Conservation (phyloP, 805 yeast species). For the Teunomyces kruisii region DNA sequence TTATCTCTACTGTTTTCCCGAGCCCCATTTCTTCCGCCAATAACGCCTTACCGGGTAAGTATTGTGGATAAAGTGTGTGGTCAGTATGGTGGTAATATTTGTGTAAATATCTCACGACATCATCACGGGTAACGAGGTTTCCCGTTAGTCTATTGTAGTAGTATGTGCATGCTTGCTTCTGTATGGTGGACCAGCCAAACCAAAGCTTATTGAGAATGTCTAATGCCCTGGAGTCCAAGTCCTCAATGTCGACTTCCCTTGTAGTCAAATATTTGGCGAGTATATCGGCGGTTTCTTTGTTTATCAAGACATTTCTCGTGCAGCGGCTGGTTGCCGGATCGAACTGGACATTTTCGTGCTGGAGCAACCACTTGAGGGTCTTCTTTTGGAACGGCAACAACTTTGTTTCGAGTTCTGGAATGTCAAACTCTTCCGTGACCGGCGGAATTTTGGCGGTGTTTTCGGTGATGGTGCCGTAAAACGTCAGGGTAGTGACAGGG, state of each 20-base stretch:
- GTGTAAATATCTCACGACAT: constrained; percentile 17
- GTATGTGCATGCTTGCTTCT: constrained; percentile 10
- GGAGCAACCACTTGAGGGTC: constrained; percentile 57
- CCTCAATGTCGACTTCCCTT: neutral
- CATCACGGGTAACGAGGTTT: constrained; percentile 27
- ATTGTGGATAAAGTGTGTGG: constrained; percentile 21
- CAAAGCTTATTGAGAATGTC: constrained; percentile 40
- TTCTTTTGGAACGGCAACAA: constrained; percentile 52
- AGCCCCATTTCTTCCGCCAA: constrained; percentile 96
- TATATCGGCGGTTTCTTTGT: constrained; percentile 1
- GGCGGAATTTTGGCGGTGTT: constrained; percentile 33
- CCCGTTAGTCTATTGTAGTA: constrained; percentile 57
- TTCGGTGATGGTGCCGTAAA: constrained; percentile 51
- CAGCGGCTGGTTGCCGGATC: constrained; percentile 25
- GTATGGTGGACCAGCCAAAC: constrained; percentile 51
- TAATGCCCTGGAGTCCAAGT: neutral
- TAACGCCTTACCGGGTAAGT: constrained; percentile 59
- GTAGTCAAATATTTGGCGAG: neutral
- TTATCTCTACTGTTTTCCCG: constrained; percentile 89
- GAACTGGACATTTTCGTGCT: constrained; percentile 47
- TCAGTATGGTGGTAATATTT: constrained; percentile 22
- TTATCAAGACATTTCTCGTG: constrained; percentile 18
- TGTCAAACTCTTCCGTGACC: constrained; percentile 22
- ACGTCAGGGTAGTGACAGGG: constrained; percentile 14
- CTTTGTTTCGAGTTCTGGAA: constrained; percentile 45